Conservation (phyloP, 2,329 filamentous ascomycete species). For the Cercospora beticola region DNA sequence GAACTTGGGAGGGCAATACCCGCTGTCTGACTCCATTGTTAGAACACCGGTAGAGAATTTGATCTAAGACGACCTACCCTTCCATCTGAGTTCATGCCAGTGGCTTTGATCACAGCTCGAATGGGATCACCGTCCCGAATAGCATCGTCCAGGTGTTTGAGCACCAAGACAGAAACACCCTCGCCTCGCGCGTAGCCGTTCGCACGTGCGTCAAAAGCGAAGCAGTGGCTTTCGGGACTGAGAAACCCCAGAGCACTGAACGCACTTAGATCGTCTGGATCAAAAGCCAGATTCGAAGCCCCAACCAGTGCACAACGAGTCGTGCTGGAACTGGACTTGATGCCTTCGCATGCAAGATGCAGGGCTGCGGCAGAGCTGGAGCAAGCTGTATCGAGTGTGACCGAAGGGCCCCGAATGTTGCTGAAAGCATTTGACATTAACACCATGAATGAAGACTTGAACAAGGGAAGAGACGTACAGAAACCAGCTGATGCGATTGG, state of each 20-base stretch:
- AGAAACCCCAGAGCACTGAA: slow-evolving; percentile 25
- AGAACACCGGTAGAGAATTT: too few relatives aligned
- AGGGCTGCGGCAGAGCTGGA: slow-evolving; percentile 6
- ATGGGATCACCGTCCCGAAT: slow-evolving; percentile 21
- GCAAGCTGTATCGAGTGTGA: slow-evolving; percentile 22
- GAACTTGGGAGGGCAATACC: neutral
- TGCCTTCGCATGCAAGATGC: neutral
- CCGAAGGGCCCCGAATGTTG: slow-evolving; percentile 17
- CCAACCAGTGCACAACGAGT: slow-evolving; percentile 28
- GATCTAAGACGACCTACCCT: too few relatives aligned
- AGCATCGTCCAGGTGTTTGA: slow-evolving; percentile 15
- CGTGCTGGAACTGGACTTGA: neutral
- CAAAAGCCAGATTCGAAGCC: slow-evolving; percentile 26
- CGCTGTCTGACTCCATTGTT: slow-evolving; percentile 18
- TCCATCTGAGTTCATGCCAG: slow-evolving; percentile 41
- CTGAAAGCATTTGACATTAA: slow-evolving; percentile 6
- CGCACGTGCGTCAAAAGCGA: slow-evolving; percentile 40
- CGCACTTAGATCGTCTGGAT: slow-evolving; percentile 16
- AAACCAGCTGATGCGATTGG: too few relatives aligned
- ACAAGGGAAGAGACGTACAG: too few relatives aligned
- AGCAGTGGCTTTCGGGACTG: slow-evolving; percentile 31
- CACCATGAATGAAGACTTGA: too few relatives aligned
- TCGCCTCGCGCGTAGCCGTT: slow-evolving; percentile 56
- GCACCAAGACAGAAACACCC: slow-evolving; percentile 36
- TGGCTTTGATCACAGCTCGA: slow-evolving; percentile 41